A percentile compares a stretch with the other conserved stretches of the same genome.
These are phyloP conservation scores for Cardamine chenopodiifolia DNA, from an alignment of 345 rosid species.

Conservation along the genomic window DNA sequence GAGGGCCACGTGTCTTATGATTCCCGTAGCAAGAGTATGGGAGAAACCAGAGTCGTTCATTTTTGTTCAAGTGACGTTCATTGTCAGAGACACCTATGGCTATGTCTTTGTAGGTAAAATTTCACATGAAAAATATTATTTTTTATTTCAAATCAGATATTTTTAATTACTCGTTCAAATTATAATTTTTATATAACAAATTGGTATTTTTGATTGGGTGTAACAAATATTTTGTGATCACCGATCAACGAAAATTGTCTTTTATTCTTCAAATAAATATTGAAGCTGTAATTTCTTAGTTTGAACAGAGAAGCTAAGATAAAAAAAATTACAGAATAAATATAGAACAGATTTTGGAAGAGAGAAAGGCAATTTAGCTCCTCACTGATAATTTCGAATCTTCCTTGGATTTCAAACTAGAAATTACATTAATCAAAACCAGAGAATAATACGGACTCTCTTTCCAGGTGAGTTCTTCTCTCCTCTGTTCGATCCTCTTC, in stretches of 20 bases:
- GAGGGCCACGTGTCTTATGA: constrained; percentile 35
- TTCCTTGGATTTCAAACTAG: constrained; percentile 12
- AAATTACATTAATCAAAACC: constrained; percentile 5
- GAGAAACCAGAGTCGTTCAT: constrained; percentile 41
- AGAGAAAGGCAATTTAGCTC: not conserved
- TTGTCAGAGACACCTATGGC: constrained; percentile 32
- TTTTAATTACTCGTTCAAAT: not conserved
- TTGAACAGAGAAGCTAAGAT: constrained; percentile 8
- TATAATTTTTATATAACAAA: not conserved
- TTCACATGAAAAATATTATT: constrained; percentile 25
- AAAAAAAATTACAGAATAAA: constrained; percentile 9
- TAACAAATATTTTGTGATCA: not conserved
- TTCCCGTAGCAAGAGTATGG: constrained; percentile 23
- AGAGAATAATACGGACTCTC: not conserved
- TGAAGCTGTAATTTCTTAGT: constrained; percentile 18
- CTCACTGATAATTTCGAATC: constrained; percentile 9
- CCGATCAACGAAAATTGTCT: not conserved
- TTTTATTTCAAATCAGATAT: not conserved
- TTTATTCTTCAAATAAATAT: not conserved
- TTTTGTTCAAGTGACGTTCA: constrained; percentile 26
- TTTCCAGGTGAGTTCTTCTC: constrained; percentile 9
- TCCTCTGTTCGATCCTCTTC: constrained; percentile 5
- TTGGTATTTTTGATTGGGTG: not conserved
- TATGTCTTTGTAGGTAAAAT: constrained; percentile 23
- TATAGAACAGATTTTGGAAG: constrained; percentile 10